phyloP scores from a whole-genome alignment of 2,329 filamentous ascomycete genomes.

The Venturia pyrina region DNA sequence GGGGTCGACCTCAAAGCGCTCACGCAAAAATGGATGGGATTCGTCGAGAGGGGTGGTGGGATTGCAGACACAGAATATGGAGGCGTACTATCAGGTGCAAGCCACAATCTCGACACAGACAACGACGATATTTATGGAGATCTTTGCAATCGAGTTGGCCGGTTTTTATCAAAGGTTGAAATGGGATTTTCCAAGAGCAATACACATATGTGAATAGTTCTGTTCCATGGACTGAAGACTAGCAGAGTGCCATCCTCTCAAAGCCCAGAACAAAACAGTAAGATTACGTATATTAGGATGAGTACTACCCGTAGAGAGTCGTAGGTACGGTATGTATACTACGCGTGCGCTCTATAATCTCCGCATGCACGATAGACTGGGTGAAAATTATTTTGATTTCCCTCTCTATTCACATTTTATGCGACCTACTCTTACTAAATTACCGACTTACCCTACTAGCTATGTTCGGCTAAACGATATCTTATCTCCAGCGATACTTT shows the following conservation, averaged over 20 bases:
- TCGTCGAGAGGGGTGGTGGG: conserved; percentile 34
- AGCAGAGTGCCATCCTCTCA: neutral
- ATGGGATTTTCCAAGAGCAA: neutral
- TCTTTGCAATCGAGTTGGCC: conserved; percentile 40
- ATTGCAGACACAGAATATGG: conserved; percentile 39
- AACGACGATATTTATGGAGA: conserved; percentile 36
- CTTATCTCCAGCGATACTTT: too few species aligned
- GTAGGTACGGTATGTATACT: too few species aligned
- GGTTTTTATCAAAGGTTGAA: conserved; percentile 34
- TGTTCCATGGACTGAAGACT: neutral
- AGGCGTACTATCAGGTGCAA: conserved; percentile 36
- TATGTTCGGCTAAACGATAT: too few species aligned
- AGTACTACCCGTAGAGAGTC: too few species aligned
- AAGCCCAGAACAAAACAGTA: too few species aligned
- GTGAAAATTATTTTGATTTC: too few species aligned
- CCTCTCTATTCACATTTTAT: too few species aligned
- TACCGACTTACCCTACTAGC: too few species aligned
- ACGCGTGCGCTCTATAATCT: too few species aligned
- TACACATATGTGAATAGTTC: neutral
- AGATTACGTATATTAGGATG: too few species aligned
- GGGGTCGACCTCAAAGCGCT: conserved; percentile 48
- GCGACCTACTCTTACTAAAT: too few species aligned
- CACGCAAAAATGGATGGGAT: conserved; percentile 45
- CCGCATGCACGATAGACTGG: too few species aligned
- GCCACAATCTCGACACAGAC: conserved; percentile 41